Percentiles rank a stretch among this genome's conserved stretches.
Conservation (phyloP, 177 flowering plant genomes). For the Tripterygium wilfordii region DNA sequence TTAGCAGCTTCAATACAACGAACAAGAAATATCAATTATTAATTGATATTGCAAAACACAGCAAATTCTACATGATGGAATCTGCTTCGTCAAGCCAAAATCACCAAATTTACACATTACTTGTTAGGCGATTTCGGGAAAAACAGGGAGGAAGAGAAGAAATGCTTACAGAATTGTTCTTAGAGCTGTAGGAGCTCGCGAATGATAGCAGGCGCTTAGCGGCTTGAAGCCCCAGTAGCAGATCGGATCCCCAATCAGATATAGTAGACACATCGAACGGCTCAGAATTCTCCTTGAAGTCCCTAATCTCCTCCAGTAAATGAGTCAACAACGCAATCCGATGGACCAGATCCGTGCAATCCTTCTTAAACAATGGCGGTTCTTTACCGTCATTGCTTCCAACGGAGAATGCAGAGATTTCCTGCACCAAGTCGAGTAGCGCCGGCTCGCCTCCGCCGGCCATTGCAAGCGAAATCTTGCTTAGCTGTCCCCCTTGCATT, state of each 20-base stretch:
- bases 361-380: slow-evolving; percentile 44
- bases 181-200: slow-evolving; percentile 30
- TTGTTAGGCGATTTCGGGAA: no score
- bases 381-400: slow-evolving; percentile 5
- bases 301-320: slow-evolving; percentile 73
- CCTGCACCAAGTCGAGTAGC: slow-evolving; percentile 38
- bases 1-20: no score
- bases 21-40: no score
- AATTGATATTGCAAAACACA: no score
- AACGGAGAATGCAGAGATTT: slow-evolving; percentile 27
- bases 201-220: slow-evolving; percentile 44
- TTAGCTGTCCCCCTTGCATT: not conserved
- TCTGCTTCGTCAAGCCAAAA: no score
- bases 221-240: slow-evolving; percentile 39
- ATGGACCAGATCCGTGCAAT: slow-evolving; percentile 67
- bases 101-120: no score
- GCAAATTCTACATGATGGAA: no score
- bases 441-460: slow-evolving; percentile 5
- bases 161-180: slow-evolving; percentile 30
- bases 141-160: not conserved
- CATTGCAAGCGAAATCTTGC: not conserved
- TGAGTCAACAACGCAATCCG: slow-evolving; percentile 57
- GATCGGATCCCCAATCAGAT: slow-evolving; percentile 33
- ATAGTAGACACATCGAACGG: slow-evolving; percentile 13
- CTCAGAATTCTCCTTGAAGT: slow-evolving; percentile 16